Evolutionary conservation across 306 rosid genomes (phyloP), one percentile per base, ranked within the genome.

Genomic region (Casuarina equisetifolia): DNA sequence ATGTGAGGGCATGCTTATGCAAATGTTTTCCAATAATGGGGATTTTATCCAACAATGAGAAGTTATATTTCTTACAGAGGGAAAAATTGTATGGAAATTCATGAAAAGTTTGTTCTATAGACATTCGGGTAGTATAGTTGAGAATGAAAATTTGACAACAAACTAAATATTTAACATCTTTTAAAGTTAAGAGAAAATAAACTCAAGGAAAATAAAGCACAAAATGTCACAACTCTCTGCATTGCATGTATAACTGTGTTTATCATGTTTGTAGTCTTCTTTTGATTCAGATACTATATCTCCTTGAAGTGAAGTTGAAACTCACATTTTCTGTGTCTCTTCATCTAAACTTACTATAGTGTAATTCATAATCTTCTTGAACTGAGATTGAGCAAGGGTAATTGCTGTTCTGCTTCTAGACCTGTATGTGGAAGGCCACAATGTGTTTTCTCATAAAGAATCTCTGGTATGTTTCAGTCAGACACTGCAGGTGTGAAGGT

Each of bases 401-500:
- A 16, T 36, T 62, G 9, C 53, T 48, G 2, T 2, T 13, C 10
- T 79, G 39, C 39, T 42, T 25, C 6, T 15, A 12, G 40, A 68
- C 46, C 11, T 67, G 52, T 54, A 20, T 76, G 15, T 72, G 10
- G 64, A 5, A 38, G 58, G 52, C 72, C 76, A 58, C 61, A 75
- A 73, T 55, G 20, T 63, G 16, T 35, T 3, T 32, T 76, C 81
- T 84, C 73, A 84, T 59, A 69, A 73, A 62, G 40, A 38, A 1
- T 83, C 9, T 16, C 52, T 74, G 59, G 76, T 44, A 20, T 54
- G 69, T 35, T 73, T 64, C 86, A 88, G 91, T 85, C 91, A 12
- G 91, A 88, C 81, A 83, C 91, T 63, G 89, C 91, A 8, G 66
- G 85, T 50, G 88, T 88, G 73, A 79, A 42, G 75, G 80, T 88